Percentiles rank a stretch among this genome's conserved stretches.
Conservation (phyloP, 257 asterid genomes). For the Solanum paucissectum region DNA sequence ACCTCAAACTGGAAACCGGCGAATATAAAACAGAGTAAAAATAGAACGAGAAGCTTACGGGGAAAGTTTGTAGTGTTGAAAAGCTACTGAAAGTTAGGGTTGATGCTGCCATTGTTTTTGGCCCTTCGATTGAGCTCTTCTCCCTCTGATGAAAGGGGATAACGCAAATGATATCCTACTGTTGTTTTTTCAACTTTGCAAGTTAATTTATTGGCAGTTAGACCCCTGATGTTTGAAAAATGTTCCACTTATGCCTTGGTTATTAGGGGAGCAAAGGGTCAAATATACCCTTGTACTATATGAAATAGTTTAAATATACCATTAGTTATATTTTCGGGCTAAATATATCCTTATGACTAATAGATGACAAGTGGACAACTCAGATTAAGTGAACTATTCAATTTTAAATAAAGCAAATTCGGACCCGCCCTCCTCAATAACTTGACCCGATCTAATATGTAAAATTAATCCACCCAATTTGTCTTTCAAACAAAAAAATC, state of each 20-base stretch:
- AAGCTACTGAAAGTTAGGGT: not conserved
- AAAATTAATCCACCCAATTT: no score
- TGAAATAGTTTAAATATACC: no score
- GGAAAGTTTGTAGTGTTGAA: not conserved
- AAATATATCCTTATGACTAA: no score
- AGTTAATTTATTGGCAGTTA: not conserved
- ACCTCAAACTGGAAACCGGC: not conserved
- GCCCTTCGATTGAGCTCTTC: not conserved
- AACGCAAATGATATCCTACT: not conserved
- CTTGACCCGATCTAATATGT: no score
- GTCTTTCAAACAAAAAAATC: no score
- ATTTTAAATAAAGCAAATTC: no score
- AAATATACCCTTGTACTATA: no score
- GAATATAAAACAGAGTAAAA: not conserved
- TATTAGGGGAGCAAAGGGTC: not conserved
- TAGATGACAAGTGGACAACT: no score
- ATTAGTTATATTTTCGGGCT: no score
- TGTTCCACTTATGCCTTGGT: not conserved
- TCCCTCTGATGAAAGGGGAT: not conserved
- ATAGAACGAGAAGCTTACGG: not conserved
- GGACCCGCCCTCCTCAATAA: no score
- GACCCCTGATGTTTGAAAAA: not conserved
- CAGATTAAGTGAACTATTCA: no score
- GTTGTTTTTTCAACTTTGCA: not conserved
- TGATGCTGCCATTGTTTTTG: slow-evolving; percentile 1